Conservation (phyloP, 495 filamentous ascomycete species). For the Aspergillus bertholletiae region DNA sequence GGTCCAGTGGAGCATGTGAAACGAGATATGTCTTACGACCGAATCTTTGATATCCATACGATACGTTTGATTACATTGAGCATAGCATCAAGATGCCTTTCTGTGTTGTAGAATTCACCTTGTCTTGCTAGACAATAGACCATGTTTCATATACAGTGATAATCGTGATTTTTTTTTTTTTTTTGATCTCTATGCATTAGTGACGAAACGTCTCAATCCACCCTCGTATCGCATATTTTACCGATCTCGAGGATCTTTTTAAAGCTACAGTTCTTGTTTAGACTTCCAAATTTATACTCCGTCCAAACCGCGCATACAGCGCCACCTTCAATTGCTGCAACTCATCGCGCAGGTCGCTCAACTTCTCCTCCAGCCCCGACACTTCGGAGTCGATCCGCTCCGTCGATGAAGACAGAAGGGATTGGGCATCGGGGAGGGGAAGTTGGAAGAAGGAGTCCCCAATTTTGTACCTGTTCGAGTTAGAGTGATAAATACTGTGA, state of each 20-base stretch:
- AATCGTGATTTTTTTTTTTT: neutral
- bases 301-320: conserved; percentile 90
- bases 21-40: conserved; percentile 20
- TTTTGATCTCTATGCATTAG: neutral
- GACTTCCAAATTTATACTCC: conserved; percentile 92
- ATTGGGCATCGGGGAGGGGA: conserved; percentile 77
- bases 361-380: conserved; percentile 66
- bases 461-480: conserved; percentile 77
- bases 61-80: neutral
- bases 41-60: neutral
- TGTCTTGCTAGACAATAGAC: neutral
- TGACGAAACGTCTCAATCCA: neutral
- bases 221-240: neutral
- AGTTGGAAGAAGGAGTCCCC: conserved; percentile 92
- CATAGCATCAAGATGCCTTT: neutral
- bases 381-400: conserved; percentile 74
- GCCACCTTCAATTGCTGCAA: conserved; percentile 85
- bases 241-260: neutral
- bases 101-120: neutral
- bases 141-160: neutral
- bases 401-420: conserved; percentile 69
- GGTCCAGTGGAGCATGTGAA: conserved; percentile 12
- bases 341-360: conserved; percentile 72
- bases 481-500: neutral
- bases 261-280: conserved; percentile 33